phyloP scores from a whole-genome alignment of 257 asterid genomes.

The Fraxinus anomala region DNA sequence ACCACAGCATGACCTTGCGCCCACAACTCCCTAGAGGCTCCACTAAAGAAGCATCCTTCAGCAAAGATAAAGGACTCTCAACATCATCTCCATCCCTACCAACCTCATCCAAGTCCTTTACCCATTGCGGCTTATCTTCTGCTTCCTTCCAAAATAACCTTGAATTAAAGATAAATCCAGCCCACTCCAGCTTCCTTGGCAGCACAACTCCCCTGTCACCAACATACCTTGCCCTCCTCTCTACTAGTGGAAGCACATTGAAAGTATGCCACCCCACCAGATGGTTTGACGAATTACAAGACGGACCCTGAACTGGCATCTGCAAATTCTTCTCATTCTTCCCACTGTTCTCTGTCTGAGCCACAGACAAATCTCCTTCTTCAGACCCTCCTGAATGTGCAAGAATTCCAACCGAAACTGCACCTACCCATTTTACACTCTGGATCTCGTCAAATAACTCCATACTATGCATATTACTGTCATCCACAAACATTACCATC shows the following conservation, averaged over 20 bases:
- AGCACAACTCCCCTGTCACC: conserved; percentile 87
- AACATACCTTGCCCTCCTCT: conserved; percentile 65
- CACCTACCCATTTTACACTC: conserved; percentile 87
- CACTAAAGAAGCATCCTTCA: conserved; percentile 70
- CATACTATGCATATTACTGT: conserved; percentile 81
- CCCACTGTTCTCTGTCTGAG: conserved; percentile 43
- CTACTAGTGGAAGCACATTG: conserved; percentile 44
- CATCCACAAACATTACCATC: conserved; percentile 87
- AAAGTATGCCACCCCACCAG: conserved; percentile 89
- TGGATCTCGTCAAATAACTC: conserved; percentile 58
- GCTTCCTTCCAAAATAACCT: conserved; percentile 76
- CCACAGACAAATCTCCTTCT: conserved; percentile 41
- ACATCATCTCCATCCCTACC: conserved; percentile 52
- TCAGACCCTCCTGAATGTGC: conserved; percentile 62
- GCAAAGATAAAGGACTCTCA: conserved; percentile 68
- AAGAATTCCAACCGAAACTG: conserved; percentile 83
- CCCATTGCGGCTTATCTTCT: conserved; percentile 76
- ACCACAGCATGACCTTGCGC: conserved; percentile 82
- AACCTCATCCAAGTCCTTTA: conserved; percentile 62
- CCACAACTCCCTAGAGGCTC: conserved; percentile 98
- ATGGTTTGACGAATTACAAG: conserved; percentile 78
- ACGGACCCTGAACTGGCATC: conserved; percentile 87
- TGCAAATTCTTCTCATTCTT: conserved; percentile 45
- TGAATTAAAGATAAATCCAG: conserved; percentile 84
- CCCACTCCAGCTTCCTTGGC: conserved; percentile 93